A percentile compares a stretch with the other conserved stretches of the same genome.
phyloP scores from a whole-genome alignment of 1,139 yeast genomes.

The Pichia sp. region DNA sequence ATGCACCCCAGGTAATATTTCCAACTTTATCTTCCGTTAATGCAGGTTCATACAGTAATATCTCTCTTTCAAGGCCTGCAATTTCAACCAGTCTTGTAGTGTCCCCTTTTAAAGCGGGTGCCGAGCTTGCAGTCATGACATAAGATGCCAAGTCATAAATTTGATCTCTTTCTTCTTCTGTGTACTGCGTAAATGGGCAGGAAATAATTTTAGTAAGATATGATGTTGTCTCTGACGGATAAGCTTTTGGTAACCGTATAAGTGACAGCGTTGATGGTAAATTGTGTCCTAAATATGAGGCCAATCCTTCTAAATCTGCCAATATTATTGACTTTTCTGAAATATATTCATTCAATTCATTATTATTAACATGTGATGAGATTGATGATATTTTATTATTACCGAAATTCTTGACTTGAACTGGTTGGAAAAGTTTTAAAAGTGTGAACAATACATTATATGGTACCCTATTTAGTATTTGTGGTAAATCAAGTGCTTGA shows the following conservation, averaged over 20 bases:
- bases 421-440: constrained; percentile 46
- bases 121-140: constrained; percentile 76
- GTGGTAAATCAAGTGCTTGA: constrained; percentile 57
- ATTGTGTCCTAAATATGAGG: constrained; percentile 1
- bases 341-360: background rate
- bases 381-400: constrained; percentile 9
- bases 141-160: constrained; percentile 53
- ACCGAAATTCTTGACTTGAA: constrained; percentile 50
- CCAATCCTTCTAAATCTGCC: background rate
- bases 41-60: constrained; percentile 70
- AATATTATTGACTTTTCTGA: background rate
- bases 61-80: constrained; percentile 18
- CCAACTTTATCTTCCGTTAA: constrained; percentile 84
- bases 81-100: constrained; percentile 33
- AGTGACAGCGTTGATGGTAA: constrained; percentile 6
- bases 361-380: background rate
- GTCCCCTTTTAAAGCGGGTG: constrained; percentile 79
- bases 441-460: constrained; percentile 39
- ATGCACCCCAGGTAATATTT: constrained; percentile 93
- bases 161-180: constrained; percentile 32
- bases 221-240: constrained; percentile 33
- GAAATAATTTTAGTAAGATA: constrained; percentile 68
- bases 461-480: constrained; percentile 42
- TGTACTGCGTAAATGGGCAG: constrained; percentile 47
- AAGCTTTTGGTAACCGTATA: constrained; percentile 5